Evolutionary conservation across 208 protist genomes (phyloP), one percentile per base, ranked within the genome.

Genomic region (Leishmania lainsoni): DNA sequence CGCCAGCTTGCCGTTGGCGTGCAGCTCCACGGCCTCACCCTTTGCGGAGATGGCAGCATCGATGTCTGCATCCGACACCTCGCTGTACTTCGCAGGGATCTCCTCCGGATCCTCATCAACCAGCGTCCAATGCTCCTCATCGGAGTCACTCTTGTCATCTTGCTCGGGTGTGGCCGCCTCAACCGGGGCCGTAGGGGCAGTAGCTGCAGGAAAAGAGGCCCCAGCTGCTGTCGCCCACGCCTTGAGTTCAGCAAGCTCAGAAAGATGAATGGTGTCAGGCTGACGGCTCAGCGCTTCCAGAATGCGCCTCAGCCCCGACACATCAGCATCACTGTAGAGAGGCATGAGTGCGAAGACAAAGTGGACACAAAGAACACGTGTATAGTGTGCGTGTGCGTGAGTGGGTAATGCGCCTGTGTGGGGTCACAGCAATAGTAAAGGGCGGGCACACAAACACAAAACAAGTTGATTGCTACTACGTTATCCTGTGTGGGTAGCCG

Each of bases 11-110:
- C 90, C 91, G 22, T 93, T 86, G 16, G 66, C 49, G 56, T 87
- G 79, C 49, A 91, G 81, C 35, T 93, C 89, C 26, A 81, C 83
- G 0, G 93, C 93, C 79, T 90, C 83, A 6, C 81, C 91, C 81
- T 95, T 95, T 2, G 95, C 85, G 26, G 72, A 79, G 79, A 87
- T 86, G 16, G 92, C 93, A 20, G 86, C 86, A 65, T 97, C 91
- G 48, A 79, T 74, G 63, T 92, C 88, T 22, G 83, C 91, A 22
- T 94, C 90, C 59, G 82, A 87, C 1, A 88, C 83, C 59, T 93
- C 90, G 12, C 61, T 76, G 0, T 65, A 22, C 56, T 81, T 79
- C 14, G 49, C 65, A 1, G 90, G 75, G 51, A 93, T 88, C 22
- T 61, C 81, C 32, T 58, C 65, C 61, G 83, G 86, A 45, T 81